These are phyloP conservation scores for Aethionema arabicum DNA, from an alignment of 345 rosid genomes.

Conservation along the genomic window DNA sequence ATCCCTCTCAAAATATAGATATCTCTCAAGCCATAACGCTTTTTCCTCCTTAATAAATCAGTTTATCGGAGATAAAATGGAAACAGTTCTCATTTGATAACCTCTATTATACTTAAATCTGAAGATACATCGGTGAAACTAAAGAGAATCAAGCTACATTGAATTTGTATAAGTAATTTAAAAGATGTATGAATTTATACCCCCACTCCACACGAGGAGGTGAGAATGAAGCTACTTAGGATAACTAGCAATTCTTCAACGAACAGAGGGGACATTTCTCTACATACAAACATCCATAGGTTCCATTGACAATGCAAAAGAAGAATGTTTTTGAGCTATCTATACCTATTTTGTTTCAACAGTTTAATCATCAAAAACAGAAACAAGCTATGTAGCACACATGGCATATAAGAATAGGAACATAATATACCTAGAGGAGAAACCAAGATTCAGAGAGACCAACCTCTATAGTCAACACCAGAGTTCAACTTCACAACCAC, in stretches of 20 bases:
- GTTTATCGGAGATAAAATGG: background rate
- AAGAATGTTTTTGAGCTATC: background rate
- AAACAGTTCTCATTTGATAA: too few relatives aligned
- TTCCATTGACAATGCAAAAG: background rate
- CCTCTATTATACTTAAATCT: too few relatives aligned
- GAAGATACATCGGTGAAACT: background rate
- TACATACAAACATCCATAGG: background rate
- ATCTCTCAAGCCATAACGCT: background rate
- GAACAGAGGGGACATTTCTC: background rate
- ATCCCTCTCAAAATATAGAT: background rate
- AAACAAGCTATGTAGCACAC: background rate
- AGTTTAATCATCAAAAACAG: conserved; percentile 3
- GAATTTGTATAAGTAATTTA: too few relatives aligned
- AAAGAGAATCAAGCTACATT: background rate
- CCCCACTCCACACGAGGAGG: background rate
- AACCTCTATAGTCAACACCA: conserved; percentile 81
- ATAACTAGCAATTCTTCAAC: too few relatives aligned
- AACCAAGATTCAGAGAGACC: conserved; percentile 14
- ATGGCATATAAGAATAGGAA: background rate
- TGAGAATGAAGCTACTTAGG: background rate
- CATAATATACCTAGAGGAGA: background rate
- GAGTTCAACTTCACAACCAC: conserved; percentile 86
- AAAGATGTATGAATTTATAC: too few relatives aligned
- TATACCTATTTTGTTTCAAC: background rate
- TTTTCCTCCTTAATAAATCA: too few relatives aligned